Evolutionary conservation across 176 grass and related monocot species (phyloP).

Genomic region (Raddia distichophylla): DNA sequence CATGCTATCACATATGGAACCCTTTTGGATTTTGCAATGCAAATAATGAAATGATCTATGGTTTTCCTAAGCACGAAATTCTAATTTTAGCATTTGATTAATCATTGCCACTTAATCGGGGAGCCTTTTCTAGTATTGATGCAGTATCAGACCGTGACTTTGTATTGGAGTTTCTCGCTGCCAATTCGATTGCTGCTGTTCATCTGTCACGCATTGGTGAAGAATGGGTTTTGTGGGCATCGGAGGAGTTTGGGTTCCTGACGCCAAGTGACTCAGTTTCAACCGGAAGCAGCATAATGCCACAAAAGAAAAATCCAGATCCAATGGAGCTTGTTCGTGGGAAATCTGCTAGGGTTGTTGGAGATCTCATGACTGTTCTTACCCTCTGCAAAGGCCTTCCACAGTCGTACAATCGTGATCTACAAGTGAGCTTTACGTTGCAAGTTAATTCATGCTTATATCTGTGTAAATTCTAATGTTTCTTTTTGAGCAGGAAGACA

Average conservation of each 20-base stretch:
- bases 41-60: neutral
- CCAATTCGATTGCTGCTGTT: constrained; percentile 83
- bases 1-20: neutral
- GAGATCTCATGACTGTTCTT: constrained; percentile 87
- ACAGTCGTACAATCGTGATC: constrained; percentile 92
- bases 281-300: constrained; percentile 91
- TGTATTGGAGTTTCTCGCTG: constrained; percentile 88
- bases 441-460: neutral
- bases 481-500: constrained; percentile 81
- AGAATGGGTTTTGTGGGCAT: constrained; percentile 98
- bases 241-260: constrained; percentile 96
- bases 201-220: constrained; percentile 97
- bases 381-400: constrained; percentile 94
- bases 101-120: constrained; percentile 1
- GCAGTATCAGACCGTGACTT: constrained; percentile 99
- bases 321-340: constrained; percentile 97
- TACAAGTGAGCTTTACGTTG: constrained; percentile 58
- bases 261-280: constrained; percentile 74
- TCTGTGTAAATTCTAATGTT: constrained; percentile 26
- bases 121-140: constrained; percentile 66
- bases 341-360: constrained; percentile 92
- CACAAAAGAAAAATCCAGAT: constrained; percentile 93
- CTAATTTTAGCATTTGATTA: constrained; percentile 30
- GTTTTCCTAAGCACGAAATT: neutral
- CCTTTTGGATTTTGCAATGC: neutral